Evolutionary conservation across 139 green algal species (phyloP).

Genomic region (Volvox reticuliferus): DNA sequence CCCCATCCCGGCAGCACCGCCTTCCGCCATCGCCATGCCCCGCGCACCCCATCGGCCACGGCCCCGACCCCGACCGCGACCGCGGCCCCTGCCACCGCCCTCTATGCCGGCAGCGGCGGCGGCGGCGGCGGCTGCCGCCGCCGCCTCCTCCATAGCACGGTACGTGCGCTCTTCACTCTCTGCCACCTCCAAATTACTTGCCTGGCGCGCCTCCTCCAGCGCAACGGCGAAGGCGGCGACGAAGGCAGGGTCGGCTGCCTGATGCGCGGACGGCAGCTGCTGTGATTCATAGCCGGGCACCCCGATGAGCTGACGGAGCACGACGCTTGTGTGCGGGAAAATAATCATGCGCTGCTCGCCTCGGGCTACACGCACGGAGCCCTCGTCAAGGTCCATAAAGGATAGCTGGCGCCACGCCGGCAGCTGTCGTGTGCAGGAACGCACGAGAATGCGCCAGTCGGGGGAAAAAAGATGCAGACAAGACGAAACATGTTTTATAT

Average conservation of each 20-base stretch:
- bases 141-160: slow-evolving; percentile 18
- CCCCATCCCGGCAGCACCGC: neutral
- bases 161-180: neutral
- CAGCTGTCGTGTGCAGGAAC: neutral
- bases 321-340: slow-evolving; percentile 81
- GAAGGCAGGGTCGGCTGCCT: slow-evolving; percentile 28
- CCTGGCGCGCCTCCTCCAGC: neutral
- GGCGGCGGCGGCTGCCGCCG: slow-evolving; percentile 25
- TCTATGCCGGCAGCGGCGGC: neutral
- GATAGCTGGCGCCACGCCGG: slow-evolving; percentile 60
- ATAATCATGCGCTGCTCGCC: slow-evolving; percentile 83
- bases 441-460: neutral
- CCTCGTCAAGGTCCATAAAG: slow-evolving; percentile 60
- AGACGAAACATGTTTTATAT: too few species aligned
- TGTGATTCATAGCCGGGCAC: slow-evolving; percentile 12
- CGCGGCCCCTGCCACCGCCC: neutral
- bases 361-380: slow-evolving; percentile 65
- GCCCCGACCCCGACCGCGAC: slow-evolving; percentile 17
- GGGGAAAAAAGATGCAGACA: too few species aligned
- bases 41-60: slow-evolving; percentile 7
- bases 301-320: neutral
- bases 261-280: slow-evolving; percentile 14
- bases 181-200: neutral
- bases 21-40: neutral
- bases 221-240: neutral